phyloP scores from a whole-genome alignment of 352 stramenopile species.

The Bremia lactucae region DNA sequence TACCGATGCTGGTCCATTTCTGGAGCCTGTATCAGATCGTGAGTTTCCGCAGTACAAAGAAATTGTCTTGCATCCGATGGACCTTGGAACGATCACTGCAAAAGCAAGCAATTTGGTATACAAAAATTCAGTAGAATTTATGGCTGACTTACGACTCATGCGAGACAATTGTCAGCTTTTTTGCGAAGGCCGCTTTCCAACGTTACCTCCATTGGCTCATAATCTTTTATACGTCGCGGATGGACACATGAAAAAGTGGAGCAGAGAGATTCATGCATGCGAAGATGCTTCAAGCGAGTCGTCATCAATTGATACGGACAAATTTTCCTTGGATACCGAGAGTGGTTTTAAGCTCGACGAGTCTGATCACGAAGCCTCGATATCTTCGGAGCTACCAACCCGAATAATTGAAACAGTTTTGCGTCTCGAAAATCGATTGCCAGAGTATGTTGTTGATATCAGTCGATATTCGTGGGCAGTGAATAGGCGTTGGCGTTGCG shows the following conservation, averaged over 20 bases:
- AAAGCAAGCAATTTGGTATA: constrained; percentile 57
- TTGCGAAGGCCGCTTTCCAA: constrained; percentile 69
- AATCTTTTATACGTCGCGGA: constrained; percentile 62
- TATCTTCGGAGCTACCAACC: constrained; percentile 6
- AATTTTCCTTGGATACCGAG: constrained; percentile 4
- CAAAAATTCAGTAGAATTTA: constrained; percentile 36
- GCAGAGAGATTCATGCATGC: constrained; percentile 50
- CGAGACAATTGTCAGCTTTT: constrained; percentile 73
- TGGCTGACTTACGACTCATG: constrained; percentile 59
- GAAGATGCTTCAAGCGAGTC: constrained; percentile 21
- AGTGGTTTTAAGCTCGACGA: constrained; percentile 2
- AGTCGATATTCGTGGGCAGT: constrained; percentile 55
- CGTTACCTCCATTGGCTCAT: constrained; percentile 55
- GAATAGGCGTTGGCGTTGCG: constrained; percentile 42
- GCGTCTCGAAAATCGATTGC: constrained; percentile 73
- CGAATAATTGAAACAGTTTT: constrained; percentile 47
- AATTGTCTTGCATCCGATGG: constrained; percentile 65
- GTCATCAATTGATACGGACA: constrained; percentile 11
- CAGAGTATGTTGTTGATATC: constrained; percentile 60
- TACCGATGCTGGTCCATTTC: constrained; percentile 52
- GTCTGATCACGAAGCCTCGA: background rate
- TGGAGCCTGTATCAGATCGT: constrained; percentile 67
- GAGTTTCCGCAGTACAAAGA: constrained; percentile 82
- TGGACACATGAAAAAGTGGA: constrained; percentile 51
- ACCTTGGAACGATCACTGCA: constrained; percentile 43